phyloP scores from a whole-genome alignment of 1,284 basidiomycete genomes.

The Cryptococcus jaspeensis region DNA sequence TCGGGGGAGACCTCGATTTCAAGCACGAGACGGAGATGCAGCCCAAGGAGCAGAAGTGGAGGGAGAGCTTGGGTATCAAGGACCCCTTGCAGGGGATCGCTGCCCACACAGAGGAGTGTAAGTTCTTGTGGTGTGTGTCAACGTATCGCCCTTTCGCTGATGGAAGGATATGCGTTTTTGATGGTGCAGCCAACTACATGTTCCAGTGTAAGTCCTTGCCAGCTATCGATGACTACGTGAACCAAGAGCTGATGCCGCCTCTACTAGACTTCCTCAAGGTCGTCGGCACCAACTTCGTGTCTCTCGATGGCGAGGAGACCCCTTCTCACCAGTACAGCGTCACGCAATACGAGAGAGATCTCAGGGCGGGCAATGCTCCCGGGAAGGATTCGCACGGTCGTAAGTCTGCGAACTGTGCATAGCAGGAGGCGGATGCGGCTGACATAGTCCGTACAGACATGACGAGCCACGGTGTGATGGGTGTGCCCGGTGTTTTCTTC shows the following conservation, averaged over 20 bases:
- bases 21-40: slow-evolving; percentile 63
- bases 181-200: slow-evolving; percentile 70
- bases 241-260: background rate
- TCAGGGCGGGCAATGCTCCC: slow-evolving; percentile 57
- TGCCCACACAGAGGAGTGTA: slow-evolving; percentile 62
- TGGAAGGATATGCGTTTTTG: background rate
- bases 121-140: slow-evolving; percentile 17
- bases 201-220: slow-evolving; percentile 60
- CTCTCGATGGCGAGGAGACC: slow-evolving; percentile 66
- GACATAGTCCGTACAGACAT: slow-evolving; percentile 38
- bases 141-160: background rate
- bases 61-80: slow-evolving; percentile 63
- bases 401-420: slow-evolving; percentile 15
- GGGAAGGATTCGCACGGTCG: slow-evolving; percentile 65
- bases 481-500: slow-evolving; percentile 85
- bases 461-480: slow-evolving; percentile 75
- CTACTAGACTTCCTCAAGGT: slow-evolving; percentile 86
- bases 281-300: slow-evolving; percentile 85
- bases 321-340: slow-evolving; percentile 76
- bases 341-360: slow-evolving; percentile 92
- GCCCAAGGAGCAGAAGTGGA: slow-evolving; percentile 67
- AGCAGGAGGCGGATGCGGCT: background rate
- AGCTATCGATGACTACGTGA: background rate
- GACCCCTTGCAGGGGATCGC: slow-evolving; percentile 78
- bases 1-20: slow-evolving; percentile 64